Conservation (phyloP, 1,284 basidiomycete species). For the Polyporus tsugae region DNA sequence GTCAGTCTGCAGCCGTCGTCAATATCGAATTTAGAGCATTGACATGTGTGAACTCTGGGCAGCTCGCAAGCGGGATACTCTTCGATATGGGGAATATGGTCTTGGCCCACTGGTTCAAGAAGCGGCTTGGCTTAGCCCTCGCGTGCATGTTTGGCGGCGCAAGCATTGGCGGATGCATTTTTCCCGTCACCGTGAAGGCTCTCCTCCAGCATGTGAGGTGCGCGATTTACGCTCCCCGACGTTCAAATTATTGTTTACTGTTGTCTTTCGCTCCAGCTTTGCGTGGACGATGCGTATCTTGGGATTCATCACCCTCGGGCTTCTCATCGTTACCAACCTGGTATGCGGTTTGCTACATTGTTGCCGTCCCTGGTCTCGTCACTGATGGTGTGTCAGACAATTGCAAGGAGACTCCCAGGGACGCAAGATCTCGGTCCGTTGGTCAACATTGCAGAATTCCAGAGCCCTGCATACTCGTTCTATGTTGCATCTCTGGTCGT, state of each 20-base stretch:
- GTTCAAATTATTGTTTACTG: neutral
- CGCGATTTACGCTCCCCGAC: neutral
- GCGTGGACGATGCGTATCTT: slow-evolving; percentile 65
- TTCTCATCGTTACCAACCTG: slow-evolving; percentile 53
- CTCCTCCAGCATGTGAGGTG: slow-evolving; percentile 47
- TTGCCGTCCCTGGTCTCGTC: neutral
- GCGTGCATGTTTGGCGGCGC: slow-evolving; percentile 49
- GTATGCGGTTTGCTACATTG: slow-evolving; percentile 3
- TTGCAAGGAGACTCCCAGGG: neutral
- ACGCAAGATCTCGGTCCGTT: neutral
- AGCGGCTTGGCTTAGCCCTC: slow-evolving; percentile 47
- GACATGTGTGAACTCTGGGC: neutral
- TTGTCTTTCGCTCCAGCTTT: too few species aligned
- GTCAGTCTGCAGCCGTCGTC: neutral
- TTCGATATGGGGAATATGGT: slow-evolving; percentile 1
- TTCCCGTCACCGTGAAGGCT: slow-evolving; percentile 50
- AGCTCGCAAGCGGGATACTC: neutral
- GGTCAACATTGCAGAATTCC: neutral
- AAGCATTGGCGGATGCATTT: slow-evolving; percentile 51
- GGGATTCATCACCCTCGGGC: slow-evolving; percentile 57
- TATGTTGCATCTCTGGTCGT: neutral
- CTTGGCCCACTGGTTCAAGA: slow-evolving; percentile 54
- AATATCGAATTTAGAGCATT: neutral
- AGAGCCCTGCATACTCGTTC: neutral
- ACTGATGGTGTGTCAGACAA: neutral